Conservation (phyloP, 2,329 filamentous ascomycete genomes). For the Cladosporium sphaerospermum region DNA sequence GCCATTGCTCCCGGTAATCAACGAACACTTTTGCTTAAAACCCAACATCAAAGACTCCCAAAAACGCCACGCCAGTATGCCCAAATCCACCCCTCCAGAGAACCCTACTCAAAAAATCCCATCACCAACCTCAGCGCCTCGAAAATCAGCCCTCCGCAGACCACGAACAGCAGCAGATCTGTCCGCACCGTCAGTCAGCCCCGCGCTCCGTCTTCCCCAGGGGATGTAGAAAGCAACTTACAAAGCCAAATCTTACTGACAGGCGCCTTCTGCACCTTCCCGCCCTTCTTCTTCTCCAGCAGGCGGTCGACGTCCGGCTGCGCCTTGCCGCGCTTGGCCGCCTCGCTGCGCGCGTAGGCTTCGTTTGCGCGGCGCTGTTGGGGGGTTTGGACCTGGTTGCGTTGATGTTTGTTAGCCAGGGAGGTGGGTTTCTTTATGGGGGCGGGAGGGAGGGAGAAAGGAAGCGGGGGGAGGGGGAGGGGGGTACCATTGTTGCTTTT, state of each 20-base stretch:
- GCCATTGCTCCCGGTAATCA: too few relatives aligned
- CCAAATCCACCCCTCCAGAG: background rate
- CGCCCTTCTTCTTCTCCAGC: constrained; percentile 40
- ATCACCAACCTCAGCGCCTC: constrained; percentile 49
- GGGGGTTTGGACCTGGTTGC: constrained; percentile 67
- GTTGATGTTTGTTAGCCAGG: too few relatives aligned
- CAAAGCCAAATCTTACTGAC: constrained; percentile 54
- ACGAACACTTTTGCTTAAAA: too few relatives aligned
- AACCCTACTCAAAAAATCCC: constrained; percentile 12
- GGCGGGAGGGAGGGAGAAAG: too few relatives aligned
- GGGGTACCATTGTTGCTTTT: background rate
- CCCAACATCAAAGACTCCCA: too few relatives aligned
- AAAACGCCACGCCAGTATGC: too few relatives aligned
- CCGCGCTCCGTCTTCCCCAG: background rate
- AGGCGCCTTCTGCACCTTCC: constrained; percentile 36
- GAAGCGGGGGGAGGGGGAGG: background rate
- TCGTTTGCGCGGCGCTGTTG: constrained; percentile 76
- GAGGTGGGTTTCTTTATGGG: background rate
- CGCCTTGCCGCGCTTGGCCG: constrained; percentile 66
- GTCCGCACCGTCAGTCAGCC: background rate
- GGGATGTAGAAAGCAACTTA: constrained; percentile 35
- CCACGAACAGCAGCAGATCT: constrained; percentile 58
- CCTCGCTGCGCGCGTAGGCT: constrained; percentile 69
- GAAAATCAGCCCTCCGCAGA: constrained; percentile 55
- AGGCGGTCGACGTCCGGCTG: constrained; percentile 40